Percentiles rank a stretch among this genome's conserved stretches.
Conservation (phyloP, 2,329 filamentous ascomycete genomes). For the Myriosclerotinia duriaeana region DNA sequence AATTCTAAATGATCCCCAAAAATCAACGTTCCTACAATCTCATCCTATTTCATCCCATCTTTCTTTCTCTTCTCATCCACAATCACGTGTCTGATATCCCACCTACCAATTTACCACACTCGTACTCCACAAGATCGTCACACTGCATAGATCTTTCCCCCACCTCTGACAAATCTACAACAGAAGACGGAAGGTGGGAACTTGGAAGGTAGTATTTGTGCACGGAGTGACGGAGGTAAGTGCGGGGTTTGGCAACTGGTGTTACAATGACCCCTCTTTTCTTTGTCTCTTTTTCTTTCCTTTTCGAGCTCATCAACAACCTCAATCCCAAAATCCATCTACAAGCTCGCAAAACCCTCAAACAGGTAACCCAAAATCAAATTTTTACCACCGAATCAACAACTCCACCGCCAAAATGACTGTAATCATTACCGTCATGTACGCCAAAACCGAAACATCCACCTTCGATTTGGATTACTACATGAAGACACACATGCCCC, state of each 20-base stretch:
- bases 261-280: no score
- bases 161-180: no score
- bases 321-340: background rate
- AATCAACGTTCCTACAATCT: no score
- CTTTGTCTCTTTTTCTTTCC: background rate
- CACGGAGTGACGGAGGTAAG: no score
- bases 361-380: no score
- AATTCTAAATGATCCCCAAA: no score
- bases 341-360: no score
- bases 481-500: conserved; percentile 20
- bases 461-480: conserved; percentile 19
- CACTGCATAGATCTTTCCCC: background rate
- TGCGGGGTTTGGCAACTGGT: no score
- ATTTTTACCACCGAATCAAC: background rate
- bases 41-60: background rate
- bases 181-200: no score
- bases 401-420: conserved; percentile 8
- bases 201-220: no score
- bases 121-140: background rate
- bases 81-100: background rate
- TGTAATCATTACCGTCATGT: conserved; percentile 15
- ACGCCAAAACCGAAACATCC: conserved; percentile 17
- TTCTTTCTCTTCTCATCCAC: background rate
- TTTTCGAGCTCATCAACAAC: background rate
- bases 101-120: background rate